Base-by-base conservation (phyloP, 2,329 filamentous ascomycete genomes). In the Alternaria burnsii region DNA sequence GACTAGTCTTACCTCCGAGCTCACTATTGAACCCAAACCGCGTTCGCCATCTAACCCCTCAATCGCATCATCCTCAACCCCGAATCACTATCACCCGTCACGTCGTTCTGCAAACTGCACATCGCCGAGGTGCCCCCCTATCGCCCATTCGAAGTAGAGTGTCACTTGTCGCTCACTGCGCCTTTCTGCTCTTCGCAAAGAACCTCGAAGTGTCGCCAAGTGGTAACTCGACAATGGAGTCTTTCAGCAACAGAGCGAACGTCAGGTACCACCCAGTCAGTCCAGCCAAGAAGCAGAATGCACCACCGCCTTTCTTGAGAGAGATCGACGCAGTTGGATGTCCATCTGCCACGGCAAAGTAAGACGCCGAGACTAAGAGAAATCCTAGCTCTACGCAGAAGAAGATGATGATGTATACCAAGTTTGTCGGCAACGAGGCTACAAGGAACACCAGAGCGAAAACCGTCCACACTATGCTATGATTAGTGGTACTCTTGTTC, bases 371-470 rank as follows among this genome's bases (percentile, higher is more conserved):
- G 8, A 84, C 75, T 3, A 81, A 70, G 5, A 79, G 69, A 58
- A 84, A 84, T 4, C 79, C 78, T 7, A 83, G 57, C 44, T 84
- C 79, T 0, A 84, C 80, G 2, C 81, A 80, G 57, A 81, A 76
- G 68, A 83, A 84, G n/a, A 84, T 82, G 2, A 71, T 72, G 48
- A 83, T 82, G 53, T 83, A 83, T 5, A 83, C 81, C 8, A 84
- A 59, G 42, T 84, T 84, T 53, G 80, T 76, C 0, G 82, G 79
- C 1, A 84, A 62, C 1, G 81, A 82, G 5, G 79, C 82, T 3
- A 84, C 72, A 2, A 83, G 66, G 61, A 85, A 83, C 16, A 80
- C 80, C 12, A 83, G 63, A 11, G 82, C 80, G 58, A 83, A 81
- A 0, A 83, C 79, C 0, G 82, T 79, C 83, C 82, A 84, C 63